Evolutionary conservation across 2,329 filamentous ascomycete genomes (phyloP), one percentile per base, ranked within the genome.

Genomic region (Sphaerulina vaccinii): DNA sequence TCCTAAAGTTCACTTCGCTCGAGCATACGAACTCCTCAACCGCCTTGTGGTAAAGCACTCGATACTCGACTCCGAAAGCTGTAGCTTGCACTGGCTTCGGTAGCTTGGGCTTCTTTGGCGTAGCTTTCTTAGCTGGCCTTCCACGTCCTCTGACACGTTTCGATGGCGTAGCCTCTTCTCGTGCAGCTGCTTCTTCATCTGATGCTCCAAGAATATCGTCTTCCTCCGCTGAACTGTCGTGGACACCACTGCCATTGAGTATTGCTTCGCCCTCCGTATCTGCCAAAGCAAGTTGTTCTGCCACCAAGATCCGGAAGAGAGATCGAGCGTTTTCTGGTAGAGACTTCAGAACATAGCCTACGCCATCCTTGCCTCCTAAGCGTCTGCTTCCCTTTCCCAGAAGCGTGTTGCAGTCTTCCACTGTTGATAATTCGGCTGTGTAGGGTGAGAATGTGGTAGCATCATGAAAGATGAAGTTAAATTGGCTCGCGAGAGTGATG

Each of bases 11-110:
- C 81, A 97, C 90, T 73, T 97, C 93, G 54, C 88, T 96, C 62
- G 88, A 93, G 69, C 92, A 96, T 43, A 99, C 93, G 70, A 99
- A 97, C 66, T 96, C 90, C 71, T 96, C 91, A 4, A 92, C 87
- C 2, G 93, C 91, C 74, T 96, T 96, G 68, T 95, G 90, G 67
- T 97, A 99, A 58, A 99, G 71, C 62, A 90, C 85, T 18, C 90
- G 80, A 68, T 96, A 97, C 72, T 97, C 92, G 13, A 99, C 84
- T 0, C 88, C 90, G 3, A 49, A 49, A 0, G 58, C 43, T 11
- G 42, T 43, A 3, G 38, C 37, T 21, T 46, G 53, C 6, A 57
- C 49, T 7, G 48, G 39, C 38, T 60, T 57, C 15, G 55, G 32
- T 16, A 44, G n/a, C 22, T 55, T 52, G n/a, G 43, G 9, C 32